phyloP scores from a whole-genome alignment of 441 rosid species.

The Viola pubescens region DNA sequence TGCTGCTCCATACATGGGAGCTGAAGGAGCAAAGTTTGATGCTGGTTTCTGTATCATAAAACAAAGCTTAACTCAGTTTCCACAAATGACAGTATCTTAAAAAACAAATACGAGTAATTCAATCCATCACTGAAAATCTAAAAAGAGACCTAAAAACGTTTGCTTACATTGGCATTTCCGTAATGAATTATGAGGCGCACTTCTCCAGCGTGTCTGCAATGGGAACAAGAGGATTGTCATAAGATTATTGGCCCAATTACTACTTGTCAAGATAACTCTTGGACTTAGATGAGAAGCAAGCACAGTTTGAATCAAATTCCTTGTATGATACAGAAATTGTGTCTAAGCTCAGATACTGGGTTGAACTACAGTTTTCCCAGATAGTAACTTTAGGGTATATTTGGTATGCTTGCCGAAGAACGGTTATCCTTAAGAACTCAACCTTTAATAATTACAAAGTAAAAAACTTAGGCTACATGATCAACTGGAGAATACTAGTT shows the following conservation, averaged over 20 bases:
- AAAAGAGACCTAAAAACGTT: not conserved
- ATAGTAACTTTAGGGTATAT: no score
- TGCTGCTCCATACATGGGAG: slow-evolving; percentile 31
- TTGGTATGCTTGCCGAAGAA: no score
- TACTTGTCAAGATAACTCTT: no score
- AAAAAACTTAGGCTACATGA: no score
- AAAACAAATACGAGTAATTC: not conserved
- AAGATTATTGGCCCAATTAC: not conserved
- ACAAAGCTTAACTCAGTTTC: slow-evolving; percentile 4
- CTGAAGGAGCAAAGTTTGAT: slow-evolving; percentile 32
- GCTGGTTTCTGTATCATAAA: slow-evolving; percentile 30
- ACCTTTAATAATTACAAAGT: no score
- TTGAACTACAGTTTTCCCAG: no score
- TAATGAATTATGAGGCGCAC: slow-evolving; percentile 55
- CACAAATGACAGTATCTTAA: not conserved
- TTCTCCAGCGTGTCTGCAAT: slow-evolving; percentile 65
- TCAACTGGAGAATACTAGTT: no score
- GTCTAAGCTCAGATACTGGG: no score
- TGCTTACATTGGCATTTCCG: slow-evolving; percentile 46
- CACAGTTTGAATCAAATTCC: no score
- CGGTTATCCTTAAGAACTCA: no score
- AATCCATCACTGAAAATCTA: not conserved
- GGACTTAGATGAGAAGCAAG: no score
- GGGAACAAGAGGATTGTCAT: not conserved
- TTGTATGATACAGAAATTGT: no score